Base-by-base conservation (phyloP, 768 basidiomycete species). In the Hericium erinaceus region DNA sequence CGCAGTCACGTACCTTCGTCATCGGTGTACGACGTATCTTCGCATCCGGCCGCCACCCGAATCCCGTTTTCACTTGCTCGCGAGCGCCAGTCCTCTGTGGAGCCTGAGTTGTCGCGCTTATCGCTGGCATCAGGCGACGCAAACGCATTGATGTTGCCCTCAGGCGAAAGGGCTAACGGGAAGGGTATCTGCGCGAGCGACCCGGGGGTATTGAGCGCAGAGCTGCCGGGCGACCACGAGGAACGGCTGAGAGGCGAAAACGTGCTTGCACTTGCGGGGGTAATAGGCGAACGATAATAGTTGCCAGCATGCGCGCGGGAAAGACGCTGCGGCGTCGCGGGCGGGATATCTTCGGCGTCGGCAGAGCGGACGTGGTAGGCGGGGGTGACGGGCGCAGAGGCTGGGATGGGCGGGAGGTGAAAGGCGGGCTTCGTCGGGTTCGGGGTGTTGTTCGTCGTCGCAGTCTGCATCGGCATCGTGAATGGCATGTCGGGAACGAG, bases 51-150 rank as follows among this genome's bases (percentile, higher is more conserved):
- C 26, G 80, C 73, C 54, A 87, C 83, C 68, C 79, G 84, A 58
- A 88, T 87, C 46, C 85, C 85, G 60, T 87, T 83, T 62, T 86
- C 83, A 58, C 74, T 82, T 53, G 86, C 84, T 52, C 86, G 75
- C 33, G 79, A 82, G 57, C 87, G 78, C 88, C 88, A 90, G 66
- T 80, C 87, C 38, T 79, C 77, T 4, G 84, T 79, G 40, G 83
- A 77, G 66, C 85, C 82, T 15, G 81, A 80, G 22, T 83, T 72
- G 64, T 76, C 78, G 61, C 70, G 72, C 61, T 76, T 74, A 52
- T 58, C 52, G 15, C 49, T 51, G 38, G 53, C 60, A 39, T 61
- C 51, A 59, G 33, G 33, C 5, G 33, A 33, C 33, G 33, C 33
- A 33, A 33, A 33, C 33, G 33, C 33, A 33, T 33, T 33, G 33